Conservation (phyloP, 2,329 filamentous ascomycete species). For the Colletotrichum simmondsii region DNA sequence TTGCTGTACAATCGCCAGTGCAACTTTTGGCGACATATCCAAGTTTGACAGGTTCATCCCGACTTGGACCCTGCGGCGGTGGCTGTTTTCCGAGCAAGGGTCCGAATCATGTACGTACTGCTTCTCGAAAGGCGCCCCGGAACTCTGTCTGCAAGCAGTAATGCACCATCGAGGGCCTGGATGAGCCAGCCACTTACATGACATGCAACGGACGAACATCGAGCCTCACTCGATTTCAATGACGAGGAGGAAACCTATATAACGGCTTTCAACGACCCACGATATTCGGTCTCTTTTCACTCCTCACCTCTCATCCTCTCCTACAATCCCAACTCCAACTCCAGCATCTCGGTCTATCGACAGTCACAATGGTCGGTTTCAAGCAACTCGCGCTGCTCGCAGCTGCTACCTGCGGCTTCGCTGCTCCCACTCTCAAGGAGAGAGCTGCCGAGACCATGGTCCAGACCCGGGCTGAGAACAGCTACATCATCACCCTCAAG, state of each 20-base stretch:
- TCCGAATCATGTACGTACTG: neutral
- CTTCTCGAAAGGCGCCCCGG: slow-evolving; percentile 3
- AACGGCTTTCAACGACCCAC: neutral
- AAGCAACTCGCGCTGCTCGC: slow-evolving; percentile 33
- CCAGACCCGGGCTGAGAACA: slow-evolving; percentile 44
- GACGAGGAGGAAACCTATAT: slow-evolving; percentile 4
- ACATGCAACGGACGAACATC: neutral
- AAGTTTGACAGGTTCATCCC: neutral
- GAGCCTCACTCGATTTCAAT: neutral
- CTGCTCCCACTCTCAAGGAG: slow-evolving; percentile 26
- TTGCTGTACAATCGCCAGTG: neutral
- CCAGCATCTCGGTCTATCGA: slow-evolving; percentile 1
- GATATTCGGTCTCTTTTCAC: neutral
- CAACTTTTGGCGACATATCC: neutral
- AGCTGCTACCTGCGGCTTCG: slow-evolving; percentile 30
- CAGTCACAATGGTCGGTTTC: slow-evolving; percentile 35
- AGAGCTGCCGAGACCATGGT: slow-evolving; percentile 6
- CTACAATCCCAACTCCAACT: slow-evolving; percentile 9
- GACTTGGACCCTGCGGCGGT: neutral
- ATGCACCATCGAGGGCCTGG: neutral
- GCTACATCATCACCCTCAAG: slow-evolving; percentile 60
- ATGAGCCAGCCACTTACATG: neutral
- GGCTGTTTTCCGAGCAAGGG: neutral
- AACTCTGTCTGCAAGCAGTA: slow-evolving; percentile 1
- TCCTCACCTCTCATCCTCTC: slow-evolving; percentile 15